These are phyloP conservation scores for Calycina marina DNA, from an alignment of 2,329 filamentous ascomycete species.

Conservation along the genomic window DNA sequence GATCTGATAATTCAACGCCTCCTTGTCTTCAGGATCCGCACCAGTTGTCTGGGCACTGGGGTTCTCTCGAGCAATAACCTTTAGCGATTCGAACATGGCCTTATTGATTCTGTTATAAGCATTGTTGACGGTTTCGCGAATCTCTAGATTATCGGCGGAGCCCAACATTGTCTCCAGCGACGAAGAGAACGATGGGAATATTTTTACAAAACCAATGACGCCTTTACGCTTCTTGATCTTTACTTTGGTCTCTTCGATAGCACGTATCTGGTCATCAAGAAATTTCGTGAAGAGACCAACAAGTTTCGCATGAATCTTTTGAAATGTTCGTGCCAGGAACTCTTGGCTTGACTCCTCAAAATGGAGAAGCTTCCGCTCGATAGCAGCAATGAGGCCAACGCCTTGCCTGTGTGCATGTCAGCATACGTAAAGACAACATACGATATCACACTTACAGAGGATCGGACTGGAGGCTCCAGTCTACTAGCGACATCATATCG, in stretches of 20 bases:
- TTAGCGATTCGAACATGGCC: conserved; percentile 93
- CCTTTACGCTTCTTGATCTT: conserved; percentile 98
- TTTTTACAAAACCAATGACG: conserved; percentile 86
- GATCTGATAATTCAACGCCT: conserved; percentile 93
- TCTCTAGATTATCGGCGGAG: conserved; percentile 43
- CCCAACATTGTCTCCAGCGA: conserved; percentile 74
- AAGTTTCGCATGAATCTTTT: conserved; percentile 64
- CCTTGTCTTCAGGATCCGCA: conserved; percentile 73
- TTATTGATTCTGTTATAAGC: conserved; percentile 83
- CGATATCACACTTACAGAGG: conserved; percentile 55
- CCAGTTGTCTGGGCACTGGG: conserved; percentile 31
- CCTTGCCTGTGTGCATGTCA: too few relatives aligned
- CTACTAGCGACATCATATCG: conserved; percentile 65
- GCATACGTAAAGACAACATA: too few relatives aligned
- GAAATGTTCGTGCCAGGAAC: conserved; percentile 65
- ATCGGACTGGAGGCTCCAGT: conserved; percentile 71
- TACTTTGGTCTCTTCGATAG: conserved; percentile 95
- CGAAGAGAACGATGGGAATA: conserved; percentile 76
- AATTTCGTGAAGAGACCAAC: conserved; percentile 72
- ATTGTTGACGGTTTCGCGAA: conserved; percentile 67
- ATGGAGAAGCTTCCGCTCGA: conserved; percentile 66
- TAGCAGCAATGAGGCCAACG: conserved; percentile 65
- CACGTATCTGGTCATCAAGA: conserved; percentile 85
- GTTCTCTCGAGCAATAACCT: conserved; percentile 74
- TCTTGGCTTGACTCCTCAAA: conserved; percentile 88